A percentile compares a stretch with the other conserved stretches of the same genome.
Conservation (phyloP, 306 rosid species). For the Potentilla sterilis region DNA sequence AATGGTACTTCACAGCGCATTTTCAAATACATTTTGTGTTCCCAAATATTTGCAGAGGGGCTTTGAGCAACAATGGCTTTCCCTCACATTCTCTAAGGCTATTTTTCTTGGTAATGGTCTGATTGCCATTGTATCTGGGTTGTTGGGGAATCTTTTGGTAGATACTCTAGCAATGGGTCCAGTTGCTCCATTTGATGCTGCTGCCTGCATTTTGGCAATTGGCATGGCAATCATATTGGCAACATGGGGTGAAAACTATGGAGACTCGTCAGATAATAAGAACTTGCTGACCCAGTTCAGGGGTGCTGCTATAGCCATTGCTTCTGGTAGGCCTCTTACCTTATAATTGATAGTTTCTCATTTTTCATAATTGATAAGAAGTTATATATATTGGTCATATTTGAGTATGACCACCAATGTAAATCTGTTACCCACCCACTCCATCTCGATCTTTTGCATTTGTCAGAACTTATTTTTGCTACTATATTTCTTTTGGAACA, state of each 20-base stretch:
- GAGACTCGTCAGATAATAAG: conserved; percentile 81
- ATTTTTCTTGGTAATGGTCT: conserved; percentile 95
- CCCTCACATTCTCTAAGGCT: conserved; percentile 87
- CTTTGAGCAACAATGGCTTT: conserved; percentile 94
- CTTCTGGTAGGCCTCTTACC: conserved; percentile 60
- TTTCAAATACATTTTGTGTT: conserved; percentile 7
- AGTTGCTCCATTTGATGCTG: conserved; percentile 98
- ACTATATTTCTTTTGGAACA: conserved; percentile 20
- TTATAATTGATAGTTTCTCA: not conserved
- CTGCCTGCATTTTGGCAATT: conserved; percentile 89
- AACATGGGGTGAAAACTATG: conserved; percentile 87
- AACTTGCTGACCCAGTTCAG: conserved; percentile 78
- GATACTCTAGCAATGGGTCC: conserved; percentile 83
- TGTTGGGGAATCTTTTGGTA: conserved; percentile 89
- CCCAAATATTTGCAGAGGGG: conserved; percentile 62
- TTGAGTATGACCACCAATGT: not conserved
- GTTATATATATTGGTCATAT: not conserved
- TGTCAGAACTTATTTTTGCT: not conserved
- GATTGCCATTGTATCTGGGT: conserved; percentile 77
- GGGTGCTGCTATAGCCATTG: conserved; percentile 91
- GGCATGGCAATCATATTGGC: conserved; percentile 83
- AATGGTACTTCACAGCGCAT: not conserved
- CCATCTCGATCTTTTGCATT: not conserved
- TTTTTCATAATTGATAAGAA: not conserved
- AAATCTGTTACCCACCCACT: not conserved